Evolutionary conservation across 2,329 filamentous ascomycete genomes (phyloP), one percentile per base, ranked within the genome.

Genomic region (Aspergillus proliferans): DNA sequence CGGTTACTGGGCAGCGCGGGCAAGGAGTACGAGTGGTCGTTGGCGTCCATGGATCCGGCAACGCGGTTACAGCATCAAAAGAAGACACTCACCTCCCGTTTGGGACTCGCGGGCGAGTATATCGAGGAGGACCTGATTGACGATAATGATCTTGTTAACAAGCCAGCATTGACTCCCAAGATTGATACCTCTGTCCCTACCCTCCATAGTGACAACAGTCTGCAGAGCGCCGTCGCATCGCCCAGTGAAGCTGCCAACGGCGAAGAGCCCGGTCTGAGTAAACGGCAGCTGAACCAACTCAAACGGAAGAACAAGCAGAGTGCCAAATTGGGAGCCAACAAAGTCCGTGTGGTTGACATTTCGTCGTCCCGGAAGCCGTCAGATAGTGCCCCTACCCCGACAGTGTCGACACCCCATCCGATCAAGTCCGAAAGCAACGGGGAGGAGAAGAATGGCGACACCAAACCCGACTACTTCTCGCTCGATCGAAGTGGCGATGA

Each of bases 291-390:
- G 18, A 98, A 98, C 62, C 88, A 93, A 46, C 74, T 98, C 8
- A 97, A 97, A 70, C 83, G 93, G 40, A 96, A 97, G 66, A 84
- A 90, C 40, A 98, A 97, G 71, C 83, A 86, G 59, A 88, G 94
- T 59, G 85, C 90, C 3, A 89, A 93, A 67, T 86, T 89, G 61
- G 88, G 92, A 46, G 88, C 91, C 49, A 92, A 87, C 56, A 97
- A 96, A 67, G 85, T 88, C 47, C 85, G 88, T 0, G 87, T 95
- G 43, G 90, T 95, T 42, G 93, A 98, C 66, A 30, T 30, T 30
- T 77, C 98, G 46, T 87, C 88, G 74, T 47, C 82, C 78, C 61
- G 85, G 75, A 52, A 78, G 75, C 76, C 79, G 6, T 83, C 82
- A 1, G 83, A 87, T 18, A 81, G 77, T 6, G 81, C 85, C 15